Percentiles rank a stretch among this genome's conserved stretches.
phyloP scores from a whole-genome alignment of 2,329 filamentous ascomycete genomes.

The Sarocladium brachiariae region DNA sequence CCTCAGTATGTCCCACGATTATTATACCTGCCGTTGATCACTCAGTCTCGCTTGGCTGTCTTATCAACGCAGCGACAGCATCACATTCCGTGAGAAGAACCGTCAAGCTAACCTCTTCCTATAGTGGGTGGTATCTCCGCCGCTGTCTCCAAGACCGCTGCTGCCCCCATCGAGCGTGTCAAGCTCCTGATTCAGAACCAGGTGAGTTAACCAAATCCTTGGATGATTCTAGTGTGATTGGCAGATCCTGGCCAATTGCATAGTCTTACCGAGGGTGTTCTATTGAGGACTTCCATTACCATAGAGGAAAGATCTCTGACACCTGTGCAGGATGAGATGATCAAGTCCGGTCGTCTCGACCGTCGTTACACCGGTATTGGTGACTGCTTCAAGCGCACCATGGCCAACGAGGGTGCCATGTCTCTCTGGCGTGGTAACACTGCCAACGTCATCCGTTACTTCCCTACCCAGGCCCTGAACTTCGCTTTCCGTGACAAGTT shows the following conservation, averaged over 20 bases:
- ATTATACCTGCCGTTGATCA: background rate
- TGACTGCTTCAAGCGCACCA: slow-evolving; percentile 95
- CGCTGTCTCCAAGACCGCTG: slow-evolving; percentile 99
- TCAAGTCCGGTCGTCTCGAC: slow-evolving; percentile 97
- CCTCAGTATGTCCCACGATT: slow-evolving; percentile 72
- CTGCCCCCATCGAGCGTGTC: slow-evolving; percentile 99
- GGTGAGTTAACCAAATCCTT: slow-evolving; percentile 68
- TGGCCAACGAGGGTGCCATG: slow-evolving; percentile 84
- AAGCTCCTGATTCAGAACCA: slow-evolving; percentile 99
- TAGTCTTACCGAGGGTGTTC: too few relatives aligned
- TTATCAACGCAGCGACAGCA: too few relatives aligned
- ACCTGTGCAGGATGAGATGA: slow-evolving; percentile 90
- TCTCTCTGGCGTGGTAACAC: slow-evolving; percentile 99
- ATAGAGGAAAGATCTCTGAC: too few relatives aligned
- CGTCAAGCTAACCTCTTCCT: slow-evolving; percentile 15
- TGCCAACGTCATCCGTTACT: slow-evolving; percentile 99
- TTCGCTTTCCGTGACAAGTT: slow-evolving; percentile 99
- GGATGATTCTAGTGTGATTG: too few relatives aligned
- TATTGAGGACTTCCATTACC: too few relatives aligned
- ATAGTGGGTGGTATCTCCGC: slow-evolving; percentile 99
- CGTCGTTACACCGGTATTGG: slow-evolving; percentile 89
- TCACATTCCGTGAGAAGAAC: background rate
- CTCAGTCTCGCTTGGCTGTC: too few relatives aligned
- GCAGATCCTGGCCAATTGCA: too few relatives aligned
- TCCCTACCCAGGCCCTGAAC: slow-evolving; percentile 99